These are phyloP conservation scores for Rosa lucieae DNA, from an alignment of 306 rosid genomes.

Conservation along the genomic window DNA sequence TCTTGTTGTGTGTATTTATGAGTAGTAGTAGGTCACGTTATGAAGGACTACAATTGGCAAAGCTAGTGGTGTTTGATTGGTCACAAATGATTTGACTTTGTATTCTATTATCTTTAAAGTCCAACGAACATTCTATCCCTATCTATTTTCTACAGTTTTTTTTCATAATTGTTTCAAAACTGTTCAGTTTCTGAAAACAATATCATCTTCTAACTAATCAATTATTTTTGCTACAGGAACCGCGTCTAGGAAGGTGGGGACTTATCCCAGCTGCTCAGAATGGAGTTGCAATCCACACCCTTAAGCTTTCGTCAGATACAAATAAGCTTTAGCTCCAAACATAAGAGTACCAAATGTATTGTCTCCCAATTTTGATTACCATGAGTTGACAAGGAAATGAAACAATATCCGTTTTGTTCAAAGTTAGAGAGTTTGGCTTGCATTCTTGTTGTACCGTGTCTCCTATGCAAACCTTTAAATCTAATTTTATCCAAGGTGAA, in stretches of 20 bases:
- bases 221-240: constrained; percentile 57
- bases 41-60: background rate
- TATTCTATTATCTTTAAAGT: background rate
- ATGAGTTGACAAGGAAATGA: constrained; percentile 16
- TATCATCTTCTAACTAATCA: constrained; percentile 5
- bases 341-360: constrained; percentile 9
- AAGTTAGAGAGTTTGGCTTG: background rate
- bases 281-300: constrained; percentile 71
- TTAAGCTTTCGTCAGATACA: constrained; percentile 51
- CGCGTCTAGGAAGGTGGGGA: constrained; percentile 96
- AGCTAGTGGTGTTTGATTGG: background rate
- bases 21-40: background rate
- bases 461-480: constrained; percentile 9
- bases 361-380: constrained; percentile 53
- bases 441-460: background rate
- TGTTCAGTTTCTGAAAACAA: background rate
- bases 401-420: constrained; percentile 12
- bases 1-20: background rate
- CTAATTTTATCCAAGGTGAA: background rate
- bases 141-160: background rate
- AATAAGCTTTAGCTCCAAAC: constrained; percentile 27
- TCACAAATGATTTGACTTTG: background rate
- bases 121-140: background rate
- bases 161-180: background rate
- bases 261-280: constrained; percentile 52